Base-by-base conservation (phyloP, 768 basidiomycete species). In the Solioccasus polychromus region DNA sequence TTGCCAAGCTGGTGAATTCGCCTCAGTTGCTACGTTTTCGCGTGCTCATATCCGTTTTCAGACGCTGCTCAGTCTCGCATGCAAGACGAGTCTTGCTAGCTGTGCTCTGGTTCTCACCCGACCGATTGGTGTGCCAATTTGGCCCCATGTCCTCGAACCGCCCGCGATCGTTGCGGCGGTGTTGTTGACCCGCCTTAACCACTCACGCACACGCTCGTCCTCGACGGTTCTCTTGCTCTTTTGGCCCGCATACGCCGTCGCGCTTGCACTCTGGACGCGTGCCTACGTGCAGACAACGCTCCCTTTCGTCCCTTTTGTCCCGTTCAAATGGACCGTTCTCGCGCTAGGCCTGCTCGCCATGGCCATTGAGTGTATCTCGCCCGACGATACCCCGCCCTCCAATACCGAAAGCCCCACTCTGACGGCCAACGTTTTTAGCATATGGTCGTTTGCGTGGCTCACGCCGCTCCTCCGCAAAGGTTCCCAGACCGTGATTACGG, bases 361-460 rank as follows among this genome's bases (percentile, higher is more conserved):
- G 62, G 63, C 52, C 2, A 52, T 92, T 18, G 92, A 95, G 61
- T 81, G 77, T 47, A 49, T 83, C 14, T 86, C 90, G 1, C 80
- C 89, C 0, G 85, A 81, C 52, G 59, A 62, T 26, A 66, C 75
- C 46, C 68, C 59, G 5, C 64, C 68, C 29, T 72, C 74, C 17
- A 59, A 61, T 12, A 53, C 68, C 36, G 88, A 92, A 58, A 87
- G 71, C 58, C 92, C 92, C 0, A 67, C 84, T 1, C 55, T 85
- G 15, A 84, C 79, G 0, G 88, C 92, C 15, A 93, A 91, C 60
- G 69, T 92, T 18, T 94, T 82, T 61, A 90, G 86, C 57, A 72
- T 78, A 30, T 91, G 85, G 78, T 83, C 82, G 1, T 98, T 97
- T 60, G 68, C 72, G 0, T 98, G 92, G 92, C 78, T 97, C 72